Conservation (phyloP, 2,329 filamentous ascomycete genomes). For the Claviceps arundinis region DNA sequence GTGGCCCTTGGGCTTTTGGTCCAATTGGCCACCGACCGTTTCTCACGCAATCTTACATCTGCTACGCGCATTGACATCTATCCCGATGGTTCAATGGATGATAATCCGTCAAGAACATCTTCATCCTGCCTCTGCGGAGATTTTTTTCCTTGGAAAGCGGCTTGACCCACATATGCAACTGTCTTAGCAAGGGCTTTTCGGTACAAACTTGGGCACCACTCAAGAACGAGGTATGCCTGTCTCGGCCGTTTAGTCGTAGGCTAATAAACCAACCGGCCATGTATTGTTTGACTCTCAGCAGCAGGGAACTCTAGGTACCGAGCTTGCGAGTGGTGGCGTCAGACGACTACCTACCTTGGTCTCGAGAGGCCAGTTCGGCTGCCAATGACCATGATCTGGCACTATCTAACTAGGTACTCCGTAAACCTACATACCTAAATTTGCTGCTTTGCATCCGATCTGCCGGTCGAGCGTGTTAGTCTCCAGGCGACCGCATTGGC, state of each 20-base stretch:
- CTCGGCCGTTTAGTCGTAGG: neutral
- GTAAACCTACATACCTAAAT: too few species aligned
- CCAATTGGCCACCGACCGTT: neutral
- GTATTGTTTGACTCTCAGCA: neutral
- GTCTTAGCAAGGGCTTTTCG: neutral
- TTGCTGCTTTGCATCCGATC: neutral
- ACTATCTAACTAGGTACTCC: neutral
- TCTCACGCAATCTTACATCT: neutral
- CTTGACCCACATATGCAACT: neutral
- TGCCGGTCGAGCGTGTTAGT: neutral
- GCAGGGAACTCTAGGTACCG: neutral
- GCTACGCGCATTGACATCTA: neutral
- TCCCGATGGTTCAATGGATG: neutral
- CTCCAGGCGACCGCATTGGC: neutral
- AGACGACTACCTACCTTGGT: neutral
- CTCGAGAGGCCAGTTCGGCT: neutral
- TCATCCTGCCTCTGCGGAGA: neutral
- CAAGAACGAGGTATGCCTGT: neutral
- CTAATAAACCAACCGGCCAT: neutral
- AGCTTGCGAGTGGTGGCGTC: neutral
- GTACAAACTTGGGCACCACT: neutral
- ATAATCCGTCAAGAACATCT: neutral
- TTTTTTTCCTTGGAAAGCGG: too few species aligned
- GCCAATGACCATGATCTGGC: neutral
- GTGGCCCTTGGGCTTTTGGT: neutral